phyloP scores from a whole-genome alignment of 768 basidiomycete species.

The Lepiota venenata region DNA sequence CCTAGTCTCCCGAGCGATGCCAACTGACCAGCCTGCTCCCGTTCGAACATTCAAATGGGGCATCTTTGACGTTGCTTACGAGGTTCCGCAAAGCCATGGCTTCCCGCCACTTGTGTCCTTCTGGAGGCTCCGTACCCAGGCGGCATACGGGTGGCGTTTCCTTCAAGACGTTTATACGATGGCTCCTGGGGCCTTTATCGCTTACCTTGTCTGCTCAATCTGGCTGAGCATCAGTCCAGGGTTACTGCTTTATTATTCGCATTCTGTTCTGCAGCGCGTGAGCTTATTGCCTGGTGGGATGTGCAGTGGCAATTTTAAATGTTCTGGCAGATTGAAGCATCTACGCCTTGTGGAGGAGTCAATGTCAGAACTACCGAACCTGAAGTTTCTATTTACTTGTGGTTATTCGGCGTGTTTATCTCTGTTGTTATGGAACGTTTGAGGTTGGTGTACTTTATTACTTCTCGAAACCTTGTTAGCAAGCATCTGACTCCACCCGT shows the following conservation, averaged over 20 bases:
- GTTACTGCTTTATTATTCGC: constrained; percentile 30
- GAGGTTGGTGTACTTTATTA: constrained; percentile 1
- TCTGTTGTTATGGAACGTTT: constrained; percentile 20
- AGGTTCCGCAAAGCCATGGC: constrained; percentile 9
- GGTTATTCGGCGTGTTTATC: constrained; percentile 24
- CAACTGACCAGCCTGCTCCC: background rate
- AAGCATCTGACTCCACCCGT: background rate
- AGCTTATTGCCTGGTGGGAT: constrained; percentile 9
- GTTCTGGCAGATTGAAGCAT: background rate
- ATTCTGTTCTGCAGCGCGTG: constrained; percentile 28
- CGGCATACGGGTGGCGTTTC: constrained; percentile 14
- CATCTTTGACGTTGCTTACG: constrained; percentile 33
- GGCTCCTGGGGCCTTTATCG: constrained; percentile 18
- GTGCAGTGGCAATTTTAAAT: no score
- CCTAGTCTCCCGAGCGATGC: background rate
- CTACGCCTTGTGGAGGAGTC: background rate
- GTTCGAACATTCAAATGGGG: constrained; percentile 27
- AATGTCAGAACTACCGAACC: background rate
- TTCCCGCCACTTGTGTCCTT: background rate
- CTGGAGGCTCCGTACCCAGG: background rate
- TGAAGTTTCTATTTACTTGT: constrained; percentile 18
- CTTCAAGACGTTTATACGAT: constrained; percentile 20
- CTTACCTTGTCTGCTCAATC: constrained; percentile 24
- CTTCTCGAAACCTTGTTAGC: background rate
- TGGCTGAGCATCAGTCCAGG: constrained; percentile 31